A percentile compares a stretch with the other conserved stretches of the same genome.
phyloP scores from a whole-genome alignment of 2,329 filamentous ascomycete genomes.

The Diaporthe humulicola region DNA sequence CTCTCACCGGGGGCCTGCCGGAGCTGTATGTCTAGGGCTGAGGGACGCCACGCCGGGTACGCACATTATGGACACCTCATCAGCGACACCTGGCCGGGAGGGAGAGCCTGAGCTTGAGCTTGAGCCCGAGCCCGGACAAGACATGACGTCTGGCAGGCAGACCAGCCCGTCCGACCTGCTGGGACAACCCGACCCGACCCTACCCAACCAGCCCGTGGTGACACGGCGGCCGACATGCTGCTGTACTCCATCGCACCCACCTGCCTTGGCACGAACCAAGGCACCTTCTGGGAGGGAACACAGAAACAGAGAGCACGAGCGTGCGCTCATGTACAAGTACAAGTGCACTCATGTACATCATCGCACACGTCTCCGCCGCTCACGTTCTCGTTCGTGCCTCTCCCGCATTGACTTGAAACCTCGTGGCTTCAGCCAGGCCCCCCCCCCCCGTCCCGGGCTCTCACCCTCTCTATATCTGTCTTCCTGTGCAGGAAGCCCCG shows the following conservation, averaged over 20 bases:
- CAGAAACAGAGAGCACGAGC: background rate
- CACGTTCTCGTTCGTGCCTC: background rate
- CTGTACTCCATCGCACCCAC: background rate
- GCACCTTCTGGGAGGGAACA: background rate
- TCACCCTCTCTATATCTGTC: background rate
- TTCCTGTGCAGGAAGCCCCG: background rate
- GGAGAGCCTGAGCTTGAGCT: background rate
- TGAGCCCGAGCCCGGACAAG: background rate
- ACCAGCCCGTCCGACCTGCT: background rate
- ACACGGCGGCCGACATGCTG: conserved; percentile 12
- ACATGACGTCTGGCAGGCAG: background rate
- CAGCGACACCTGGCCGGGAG: background rate
- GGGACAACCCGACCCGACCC: background rate
- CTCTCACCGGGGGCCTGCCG: background rate
- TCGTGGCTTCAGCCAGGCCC: background rate
- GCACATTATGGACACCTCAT: conserved; percentile 1
- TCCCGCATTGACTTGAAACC: background rate
- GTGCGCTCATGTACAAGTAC: background rate
- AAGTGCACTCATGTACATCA: background rate
- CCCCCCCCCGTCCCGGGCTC: too few relatives aligned
- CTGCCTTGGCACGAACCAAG: background rate
- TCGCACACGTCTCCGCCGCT: background rate
- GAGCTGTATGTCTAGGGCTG: conserved; percentile 6
- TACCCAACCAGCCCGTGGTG: background rate
- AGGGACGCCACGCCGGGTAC: conserved; percentile 1